These are phyloP conservation scores for Fusarium mexicanum DNA, from an alignment of 2,329 filamentous ascomycete genomes.

Conservation along the genomic window DNA sequence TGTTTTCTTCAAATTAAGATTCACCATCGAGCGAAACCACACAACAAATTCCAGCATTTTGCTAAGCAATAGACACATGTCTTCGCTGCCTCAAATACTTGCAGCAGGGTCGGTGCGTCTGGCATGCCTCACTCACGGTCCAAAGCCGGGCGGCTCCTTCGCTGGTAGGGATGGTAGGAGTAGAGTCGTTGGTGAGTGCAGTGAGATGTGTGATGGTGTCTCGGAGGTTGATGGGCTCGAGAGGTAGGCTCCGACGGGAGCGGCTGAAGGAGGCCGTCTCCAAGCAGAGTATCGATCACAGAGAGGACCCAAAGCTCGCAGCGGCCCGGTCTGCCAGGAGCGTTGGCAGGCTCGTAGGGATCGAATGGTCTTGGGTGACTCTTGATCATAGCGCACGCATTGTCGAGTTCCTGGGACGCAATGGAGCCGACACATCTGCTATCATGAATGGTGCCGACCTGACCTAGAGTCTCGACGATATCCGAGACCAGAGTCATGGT, in stretches of 20 bases:
- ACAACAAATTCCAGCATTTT: not conserved
- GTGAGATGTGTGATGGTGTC: slow-evolving; percentile 37
- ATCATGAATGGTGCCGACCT: slow-evolving; percentile 18
- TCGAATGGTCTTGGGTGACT: not conserved
- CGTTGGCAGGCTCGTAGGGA: not conserved
- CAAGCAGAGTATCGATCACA: slow-evolving; percentile 14
- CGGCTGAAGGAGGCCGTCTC: slow-evolving; percentile 24
- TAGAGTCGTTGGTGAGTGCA: slow-evolving; percentile 36
- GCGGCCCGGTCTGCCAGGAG: not conserved
- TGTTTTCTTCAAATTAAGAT: not conserved
- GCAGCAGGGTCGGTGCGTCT: not conserved
- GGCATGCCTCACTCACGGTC: not conserved
- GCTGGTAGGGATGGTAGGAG: slow-evolving; percentile 34
- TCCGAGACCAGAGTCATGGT: slow-evolving; percentile 16
- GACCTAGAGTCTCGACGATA: not conserved
- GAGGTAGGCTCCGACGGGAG: slow-evolving; percentile 2
- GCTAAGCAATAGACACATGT: not conserved
- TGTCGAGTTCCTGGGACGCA: slow-evolving; percentile 22
- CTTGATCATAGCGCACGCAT: slow-evolving; percentile 25
- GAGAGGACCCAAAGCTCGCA: slow-evolving; percentile 21
- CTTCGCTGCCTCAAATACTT: not conserved
- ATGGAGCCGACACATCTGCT: slow-evolving; percentile 36
- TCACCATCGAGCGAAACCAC: not conserved
- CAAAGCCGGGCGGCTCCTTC: slow-evolving; percentile 13
- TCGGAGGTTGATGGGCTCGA: slow-evolving; percentile 13